Evolutionary conservation across 2,329 filamentous ascomycete genomes (phyloP), one percentile per base, ranked within the genome.

Genomic region (Pyrenochaeta sp.): DNA sequence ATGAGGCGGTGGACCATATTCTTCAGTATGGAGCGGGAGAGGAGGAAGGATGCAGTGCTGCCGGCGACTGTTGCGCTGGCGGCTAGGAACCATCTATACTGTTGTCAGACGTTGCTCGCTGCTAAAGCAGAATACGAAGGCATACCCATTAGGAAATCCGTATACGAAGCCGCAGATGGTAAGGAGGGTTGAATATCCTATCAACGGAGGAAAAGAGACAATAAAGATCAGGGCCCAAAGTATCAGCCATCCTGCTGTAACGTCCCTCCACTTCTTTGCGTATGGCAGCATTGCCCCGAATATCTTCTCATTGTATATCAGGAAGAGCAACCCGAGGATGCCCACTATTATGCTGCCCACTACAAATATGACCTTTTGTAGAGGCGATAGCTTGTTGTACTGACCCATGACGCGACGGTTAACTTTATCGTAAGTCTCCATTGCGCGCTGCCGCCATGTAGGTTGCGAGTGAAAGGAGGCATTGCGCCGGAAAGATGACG

Each of bases 201-300:
- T 89, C 66, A 96, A 76, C 2, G 93, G 93, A 17, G 93, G 93
- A 74, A 97, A 96, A 2, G 89, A 91, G 14, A 92, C 89, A 35
- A 84, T 72, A 73, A 93, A 92, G 31, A 90, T 88, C 64, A 91
- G 79, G 29, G 84, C 73, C 85, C 92, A 96, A 33, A 95, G 81
- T 44, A 97, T 84, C 55, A 87, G 75, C 81, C 87, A 90, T 37
- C 92, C 94, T 46, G 84, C 87, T 0, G 81, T 83, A 4, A 92
- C 79, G 27, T 86, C 83, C 68, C 91, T 86, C 92, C 92, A 97
- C 60, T 85, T 84, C 73, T 87, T 82, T 18, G 93, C 91, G 11
- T 87, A 76, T 6, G 92, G 91, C 11, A 83, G 85, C 49, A 98
- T 81, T 75, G 83, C 87, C 30, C 84, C 82, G 79, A 97, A 96